Evolutionary conservation across 208 protist species (phyloP), one percentile per base, ranked within the genome.

Genomic region (Novymonas esmeraldas): DNA sequence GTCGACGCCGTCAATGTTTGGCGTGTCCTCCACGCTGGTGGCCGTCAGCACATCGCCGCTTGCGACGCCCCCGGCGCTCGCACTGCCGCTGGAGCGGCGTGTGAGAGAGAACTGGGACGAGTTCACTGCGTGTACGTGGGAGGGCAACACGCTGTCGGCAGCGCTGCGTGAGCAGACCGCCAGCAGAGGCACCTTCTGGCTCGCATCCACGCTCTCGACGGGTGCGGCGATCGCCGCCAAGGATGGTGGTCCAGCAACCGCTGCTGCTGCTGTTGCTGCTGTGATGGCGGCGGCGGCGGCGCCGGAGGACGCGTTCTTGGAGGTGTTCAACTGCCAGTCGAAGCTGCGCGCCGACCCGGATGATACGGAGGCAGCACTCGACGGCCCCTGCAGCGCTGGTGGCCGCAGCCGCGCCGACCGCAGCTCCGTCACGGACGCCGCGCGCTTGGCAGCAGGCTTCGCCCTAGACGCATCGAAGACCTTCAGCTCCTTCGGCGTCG

Each of bases 361-460:
- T 2, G 33, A 24, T 20, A 33, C 7, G 16, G 34, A 16, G 1
- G 14, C 52, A 41, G 34, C 20, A 24, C 18, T 59, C 20, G 36
- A 3, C 10, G 34, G 36, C 9, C 20, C 20, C 22, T 44, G 33
- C 9, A 59, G 54, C 20, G 54, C 14, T 16, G 54, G 54, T 11
- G 54, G 54, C 24, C 33, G 54, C 28, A 45, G 34, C 34, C 22
- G 50, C 28, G 13, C 38, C n/a, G 26, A 22, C 39, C 59, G 51
- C 28, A 63, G 46, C n/a, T 13, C 41, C 29, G 54, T 65, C 26
- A 58, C 56, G 31, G n/a, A n/a, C n/a, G n/a, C n/a, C n/a, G n/a
- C n/a, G 28, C 38, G 28, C 11, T 39, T 6, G 6, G 57, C 14
- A 3, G 26, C 33, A 63, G 29, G 44, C 24, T n/a, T 10, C 18